These are phyloP conservation scores for Conringia planisiliqua DNA, from an alignment of 345 rosid genomes.

Conservation along the genomic window DNA sequence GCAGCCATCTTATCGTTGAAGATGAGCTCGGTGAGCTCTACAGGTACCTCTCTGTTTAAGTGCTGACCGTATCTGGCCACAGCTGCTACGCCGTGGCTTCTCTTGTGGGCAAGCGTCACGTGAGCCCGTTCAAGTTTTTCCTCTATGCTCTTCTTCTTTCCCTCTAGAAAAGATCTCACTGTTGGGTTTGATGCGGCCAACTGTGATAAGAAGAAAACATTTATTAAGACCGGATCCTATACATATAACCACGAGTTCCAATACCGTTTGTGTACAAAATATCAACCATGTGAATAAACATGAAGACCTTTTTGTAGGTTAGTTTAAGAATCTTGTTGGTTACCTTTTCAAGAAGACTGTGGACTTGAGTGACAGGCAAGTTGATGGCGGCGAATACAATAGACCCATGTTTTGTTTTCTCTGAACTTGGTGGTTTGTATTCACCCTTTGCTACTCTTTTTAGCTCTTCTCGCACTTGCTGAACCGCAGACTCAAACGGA, in stretches of 20 bases:
- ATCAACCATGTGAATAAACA: neutral
- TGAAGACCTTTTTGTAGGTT: neutral
- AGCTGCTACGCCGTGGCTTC: conserved; percentile 80
- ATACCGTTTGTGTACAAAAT: neutral
- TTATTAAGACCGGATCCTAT: neutral
- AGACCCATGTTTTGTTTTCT: conserved; percentile 60
- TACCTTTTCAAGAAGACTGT: conserved; percentile 58
- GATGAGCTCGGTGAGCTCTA: conserved; percentile 63
- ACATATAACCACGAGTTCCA: neutral
- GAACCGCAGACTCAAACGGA: conserved; percentile 71
- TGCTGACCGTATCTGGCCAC: conserved; percentile 65
- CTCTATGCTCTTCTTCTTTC: conserved; percentile 47
- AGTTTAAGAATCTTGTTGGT: neutral
- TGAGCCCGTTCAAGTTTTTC: conserved; percentile 56
- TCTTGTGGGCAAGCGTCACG: conserved; percentile 91
- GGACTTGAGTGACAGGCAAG: conserved; percentile 56
- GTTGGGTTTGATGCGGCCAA: conserved; percentile 45
- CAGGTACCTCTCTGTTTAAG: conserved; percentile 53
- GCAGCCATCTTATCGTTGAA: conserved; percentile 80
- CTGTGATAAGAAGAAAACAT: conserved; percentile 35
- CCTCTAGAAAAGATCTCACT: conserved; percentile 47
- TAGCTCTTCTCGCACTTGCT: conserved; percentile 72
- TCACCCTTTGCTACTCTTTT: conserved; percentile 62
- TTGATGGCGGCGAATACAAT: conserved; percentile 79
- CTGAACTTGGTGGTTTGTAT: conserved; percentile 55